Base-by-base conservation (phyloP, 495 filamentous ascomycete genomes). In the Xylaria telfairii region DNA sequence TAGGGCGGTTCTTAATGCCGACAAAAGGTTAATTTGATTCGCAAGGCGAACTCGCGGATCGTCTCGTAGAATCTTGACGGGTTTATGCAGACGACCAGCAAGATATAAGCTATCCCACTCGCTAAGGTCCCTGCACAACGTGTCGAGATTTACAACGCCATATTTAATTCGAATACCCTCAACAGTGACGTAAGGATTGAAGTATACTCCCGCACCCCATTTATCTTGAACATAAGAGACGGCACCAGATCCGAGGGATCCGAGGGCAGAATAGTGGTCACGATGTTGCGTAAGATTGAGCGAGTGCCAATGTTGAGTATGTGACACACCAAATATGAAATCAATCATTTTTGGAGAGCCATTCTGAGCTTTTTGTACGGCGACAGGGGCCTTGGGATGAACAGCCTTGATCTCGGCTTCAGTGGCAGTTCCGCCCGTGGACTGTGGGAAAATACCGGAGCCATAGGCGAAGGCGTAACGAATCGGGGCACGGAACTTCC, bases 151-250 rank as follows among this genome's bases (percentile, higher is more conserved):
- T 12, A 97, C 96, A 4, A 99, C 95, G 21, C 95, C 96, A 75
- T 99, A 99, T 81, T 99, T 99, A 78, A 99, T 96, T 76, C 97
- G 81, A 19, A 93, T 97, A 34, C 96, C 96, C 76, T 98, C 97
- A n/a, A 98, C 90, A 12, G 92, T 94, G 54, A 98, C 88, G 79
- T 95, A 97, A 0, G 96, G 93, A 75, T 99, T 97, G 85, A 97
- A 99, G 78, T 99, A 99, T 41, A 97, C 93, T 12, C 96, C 96
- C 4, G 96, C 96, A 19, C 96, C 96, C 79, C 91, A 92, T 72
- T 84, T 86, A 78, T 98, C 95, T 76, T 99, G 95, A 5, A 97
- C 88, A 56, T 89, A 84, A 13, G 92, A 92, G 21, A 98, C 91
- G 12, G 91, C 86, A 54, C 90, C 93, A 17, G 94, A 97, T 1